These are phyloP conservation scores for Jamesozyma hellenica DNA, from an alignment of 805 yeast species.

Conservation along the genomic window DNA sequence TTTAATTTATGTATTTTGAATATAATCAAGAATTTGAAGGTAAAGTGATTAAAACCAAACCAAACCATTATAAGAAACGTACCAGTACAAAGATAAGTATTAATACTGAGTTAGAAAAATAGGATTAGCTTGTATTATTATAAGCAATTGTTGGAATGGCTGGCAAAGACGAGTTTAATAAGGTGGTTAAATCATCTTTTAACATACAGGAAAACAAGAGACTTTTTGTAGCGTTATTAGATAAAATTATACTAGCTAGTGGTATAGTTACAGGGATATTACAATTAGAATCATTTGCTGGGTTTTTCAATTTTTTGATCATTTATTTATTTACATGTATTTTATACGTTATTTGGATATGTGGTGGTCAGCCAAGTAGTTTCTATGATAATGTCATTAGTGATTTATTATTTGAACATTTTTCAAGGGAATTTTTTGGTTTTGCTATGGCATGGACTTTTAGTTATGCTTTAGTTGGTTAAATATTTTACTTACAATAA, in stretches of 20 bases:
- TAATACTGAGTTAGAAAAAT: too few species aligned
- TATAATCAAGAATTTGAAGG: too few species aligned
- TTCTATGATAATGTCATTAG: constrained; percentile 34
- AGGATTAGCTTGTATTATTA: too few species aligned
- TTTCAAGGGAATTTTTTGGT: constrained; percentile 41
- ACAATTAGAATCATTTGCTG: constrained; percentile 39
- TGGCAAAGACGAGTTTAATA: constrained; percentile 6
- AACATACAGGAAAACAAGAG: constrained; percentile 20
- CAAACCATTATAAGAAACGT: too few species aligned
- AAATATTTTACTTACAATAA: constrained; percentile 1
- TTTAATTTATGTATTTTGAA: too few species aligned
- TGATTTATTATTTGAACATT: constrained; percentile 35
- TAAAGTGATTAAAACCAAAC: too few species aligned
- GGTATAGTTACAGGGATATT: constrained; percentile 50
- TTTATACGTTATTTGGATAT: constrained; percentile 28
- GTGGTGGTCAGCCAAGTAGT: constrained; percentile 28
- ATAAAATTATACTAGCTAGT: constrained; percentile 38
- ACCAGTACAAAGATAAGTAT: too few species aligned
- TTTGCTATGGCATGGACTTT: constrained; percentile 52
- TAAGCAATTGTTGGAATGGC: background rate
- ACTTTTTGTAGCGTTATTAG: constrained; percentile 29
- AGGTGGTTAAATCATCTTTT: constrained; percentile 9
- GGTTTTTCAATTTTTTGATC: constrained; percentile 36
- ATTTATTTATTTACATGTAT: constrained; percentile 29
- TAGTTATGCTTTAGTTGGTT: constrained; percentile 37